phyloP scores from a whole-genome alignment of 2,329 filamentous ascomycete species.

The Nigrospora oryzae region DNA sequence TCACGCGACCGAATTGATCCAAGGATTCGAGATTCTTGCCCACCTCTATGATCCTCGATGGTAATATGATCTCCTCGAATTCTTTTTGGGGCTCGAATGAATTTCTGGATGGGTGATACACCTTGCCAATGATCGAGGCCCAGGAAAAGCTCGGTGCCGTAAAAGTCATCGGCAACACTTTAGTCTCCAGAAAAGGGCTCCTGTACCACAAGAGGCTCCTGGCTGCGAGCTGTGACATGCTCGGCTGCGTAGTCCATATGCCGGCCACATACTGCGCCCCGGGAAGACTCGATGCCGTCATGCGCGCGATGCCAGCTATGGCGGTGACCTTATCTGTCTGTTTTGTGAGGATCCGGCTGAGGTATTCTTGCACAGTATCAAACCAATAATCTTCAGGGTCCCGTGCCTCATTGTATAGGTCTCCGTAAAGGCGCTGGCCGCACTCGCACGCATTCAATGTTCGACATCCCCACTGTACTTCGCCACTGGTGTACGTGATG shows the following conservation, averaged over 20 bases:
- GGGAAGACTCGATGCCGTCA: neutral
- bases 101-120: too few species aligned
- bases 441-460: slow-evolving; percentile 1
- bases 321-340: neutral
- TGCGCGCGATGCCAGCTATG: slow-evolving; percentile 1
- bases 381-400: slow-evolving; percentile 1
- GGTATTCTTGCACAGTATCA: neutral
- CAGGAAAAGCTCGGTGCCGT: slow-evolving; percentile 2
- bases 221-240: neutral
- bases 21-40: neutral
- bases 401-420: neutral
- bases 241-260: neutral
- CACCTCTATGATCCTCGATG: neutral
- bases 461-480: slow-evolving; percentile 3
- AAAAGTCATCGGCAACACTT: neutral
- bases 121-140: neutral
- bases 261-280: neutral
- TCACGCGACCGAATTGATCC: neutral
- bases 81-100: too few species aligned
- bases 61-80: neutral
- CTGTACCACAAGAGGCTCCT: slow-evolving; percentile 1
- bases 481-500: slow-evolving; percentile 2
- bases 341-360: neutral
- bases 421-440: neutral
- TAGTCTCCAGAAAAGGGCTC: neutral